These are phyloP conservation scores for Apodospora peruviana DNA, from an alignment of 495 filamentous ascomycete genomes.

Conservation along the genomic window DNA sequence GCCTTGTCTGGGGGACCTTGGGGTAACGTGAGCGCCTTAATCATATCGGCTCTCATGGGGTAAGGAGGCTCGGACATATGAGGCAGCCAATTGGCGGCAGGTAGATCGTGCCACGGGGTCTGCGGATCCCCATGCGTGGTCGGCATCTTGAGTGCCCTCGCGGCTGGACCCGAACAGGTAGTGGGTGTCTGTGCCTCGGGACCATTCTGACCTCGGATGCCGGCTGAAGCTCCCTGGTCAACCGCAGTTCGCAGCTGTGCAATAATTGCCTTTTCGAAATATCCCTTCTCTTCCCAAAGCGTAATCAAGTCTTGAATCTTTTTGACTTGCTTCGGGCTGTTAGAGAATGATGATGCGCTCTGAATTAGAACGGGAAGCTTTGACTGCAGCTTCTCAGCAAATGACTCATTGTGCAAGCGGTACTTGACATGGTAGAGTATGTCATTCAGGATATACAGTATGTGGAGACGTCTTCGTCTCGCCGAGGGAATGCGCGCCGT, in stretches of 20 bases:
- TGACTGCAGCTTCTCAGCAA: slow-evolving; percentile 57
- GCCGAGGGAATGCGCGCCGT: slow-evolving; percentile 43
- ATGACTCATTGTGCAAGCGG: slow-evolving; percentile 47
- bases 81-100: slow-evolving; percentile 75
- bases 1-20: slow-evolving; percentile 65
- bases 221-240: slow-evolving; percentile 13
- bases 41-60: slow-evolving; percentile 63
- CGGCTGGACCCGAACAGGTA: slow-evolving; percentile 46
- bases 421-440: slow-evolving; percentile 72
- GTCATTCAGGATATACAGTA: slow-evolving; percentile 82
- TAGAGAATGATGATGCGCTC: slow-evolving; percentile 55
- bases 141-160: slow-evolving; percentile 71
- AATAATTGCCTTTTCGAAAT: slow-evolving; percentile 57
- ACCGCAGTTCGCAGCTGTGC: slow-evolving; percentile 55
- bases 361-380: slow-evolving; percentile 57
- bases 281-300: slow-evolving; percentile 67
- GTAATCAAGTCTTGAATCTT: slow-evolving; percentile 62
- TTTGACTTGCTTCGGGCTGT: slow-evolving; percentile 58
- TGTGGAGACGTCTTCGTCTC: slow-evolving; percentile 66
- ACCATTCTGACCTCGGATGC: too few relatives aligned
- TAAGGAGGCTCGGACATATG: slow-evolving; percentile 66
- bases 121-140: slow-evolving; percentile 70
- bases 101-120: slow-evolving; percentile 77
- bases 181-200: too few relatives aligned
- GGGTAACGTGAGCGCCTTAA: slow-evolving; percentile 69